Evolutionary conservation across 495 filamentous ascomycete genomes (phyloP), one percentile per base, ranked within the genome.

Genomic region (Aspergillus asperescens): DNA sequence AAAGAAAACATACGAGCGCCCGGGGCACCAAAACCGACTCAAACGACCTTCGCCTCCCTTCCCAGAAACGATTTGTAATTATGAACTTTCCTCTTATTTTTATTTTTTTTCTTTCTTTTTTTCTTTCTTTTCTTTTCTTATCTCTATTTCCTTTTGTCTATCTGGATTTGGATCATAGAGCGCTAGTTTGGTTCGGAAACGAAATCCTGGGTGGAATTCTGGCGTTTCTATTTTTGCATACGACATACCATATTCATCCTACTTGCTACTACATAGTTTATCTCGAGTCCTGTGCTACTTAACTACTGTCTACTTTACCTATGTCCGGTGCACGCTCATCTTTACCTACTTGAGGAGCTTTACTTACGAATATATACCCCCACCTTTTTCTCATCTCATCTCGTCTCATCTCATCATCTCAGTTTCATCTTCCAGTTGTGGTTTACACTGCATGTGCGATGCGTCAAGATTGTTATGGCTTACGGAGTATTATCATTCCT

Each of bases 291-390:
- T 42, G 39, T 42, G 39, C 19, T 42, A 25, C 39, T 38, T 16
- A 22, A 40, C 38, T 16, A 38, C 8, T 16, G 32, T 35, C 25
- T 15, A 35, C 27, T 13, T 15, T 38, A 25, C 25, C 12, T 24
- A 15, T 1, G 13, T 42, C 5, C 13, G 7, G 13, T 42, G 8
- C 10, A 23, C 13, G n/a, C 16, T n/a, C n/a, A 20, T 22, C 13
- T 24, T 6, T 22, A n/a, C n/a, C n/a, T 16, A 15, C 32, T 16
- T 5, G 31, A 34, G n/a, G n/a, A n/a, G n/a, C 31, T 27, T 23
- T 42, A 42, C 39, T 19, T 24, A 46, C 22, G 10, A 41, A 31
- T 31, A 13, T 46, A 46, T 46, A 46, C 42, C 42, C 41, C 41
- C 13, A 4, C 4, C 10, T 23, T 40, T 40, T 23, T 40, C 4